Base-by-base conservation (phyloP, 306 rosid species). In the Mimosa bimucronata region DNA sequence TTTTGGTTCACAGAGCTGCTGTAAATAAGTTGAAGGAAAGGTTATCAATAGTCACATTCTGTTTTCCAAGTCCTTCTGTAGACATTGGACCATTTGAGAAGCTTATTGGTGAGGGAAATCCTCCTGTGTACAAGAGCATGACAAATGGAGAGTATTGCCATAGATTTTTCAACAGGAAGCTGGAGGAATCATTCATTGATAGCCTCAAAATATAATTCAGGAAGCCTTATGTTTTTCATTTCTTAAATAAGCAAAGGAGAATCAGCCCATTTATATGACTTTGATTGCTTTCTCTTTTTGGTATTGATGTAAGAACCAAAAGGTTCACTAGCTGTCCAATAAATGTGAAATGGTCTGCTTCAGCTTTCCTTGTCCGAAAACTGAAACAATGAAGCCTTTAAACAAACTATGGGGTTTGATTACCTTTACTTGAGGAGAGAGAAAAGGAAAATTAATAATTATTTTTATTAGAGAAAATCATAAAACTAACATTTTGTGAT, bases 1-100 rank as follows among this genome's bases (percentile, higher is more conserved):
- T n/a, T n/a, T n/a, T n/a, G n/a, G n/a, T n/a, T n/a, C n/a, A n/a
- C n/a, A n/a, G n/a, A n/a, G n/a, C n/a, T n/a, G n/a, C n/a, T 30
- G 90, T 83, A 12, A 88, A 88, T 46, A 85, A 80, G n/a, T 5
- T 25, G 71, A 80, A 83, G 75, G 82, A 85, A 57, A 85, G 88
- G 58, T 48, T 80, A 26, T 80, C 91, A 42, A 44, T 83, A n/a
- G 85, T 66, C 64, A 83, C 91, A 78, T 88, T 85, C 74, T 85
- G 87, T 76, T 80, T 65, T 78, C 86, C 91, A 42, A 28, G 45
- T 66, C 55, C 88, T 50, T 57, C 52, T 7, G 73, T 37, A 2
- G 80, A 88, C 3, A 66, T 88, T 71, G 87, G 77, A 58, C 91
- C 87, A 50, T 30, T 71, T 71, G 52, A 80, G 4, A 11, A 80